These are phyloP conservation scores for Fusarium bulbicola DNA, from an alignment of 2,329 filamentous ascomycete species.

Conservation along the genomic window DNA sequence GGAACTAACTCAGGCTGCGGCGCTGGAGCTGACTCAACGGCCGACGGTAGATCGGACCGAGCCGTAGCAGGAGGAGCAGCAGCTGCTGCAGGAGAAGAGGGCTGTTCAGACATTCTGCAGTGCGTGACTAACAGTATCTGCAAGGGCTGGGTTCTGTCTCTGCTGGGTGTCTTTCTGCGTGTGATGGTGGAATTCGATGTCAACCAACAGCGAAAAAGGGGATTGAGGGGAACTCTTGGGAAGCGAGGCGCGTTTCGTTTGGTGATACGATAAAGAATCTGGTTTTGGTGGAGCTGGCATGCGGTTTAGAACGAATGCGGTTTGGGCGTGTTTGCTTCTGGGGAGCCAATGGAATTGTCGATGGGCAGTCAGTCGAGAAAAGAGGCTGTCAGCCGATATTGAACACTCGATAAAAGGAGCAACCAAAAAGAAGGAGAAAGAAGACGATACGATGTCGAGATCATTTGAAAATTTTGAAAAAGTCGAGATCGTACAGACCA, in stretches of 20 bases:
- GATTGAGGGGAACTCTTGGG: not conserved
- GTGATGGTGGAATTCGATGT: not conserved
- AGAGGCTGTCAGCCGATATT: no score
- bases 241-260: not conserved
- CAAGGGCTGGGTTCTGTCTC: not conserved
- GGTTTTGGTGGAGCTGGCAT: not conserved
- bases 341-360: not conserved
- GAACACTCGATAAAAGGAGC: rapidly evolving
- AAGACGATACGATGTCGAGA: no score
- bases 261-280: not conserved
- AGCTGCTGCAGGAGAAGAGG: not conserved
- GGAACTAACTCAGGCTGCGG: slow-evolving; percentile 29
- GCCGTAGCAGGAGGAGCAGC: not conserved
- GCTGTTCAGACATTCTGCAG: slow-evolving; percentile 11
- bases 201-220: not conserved
- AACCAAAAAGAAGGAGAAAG: no score
- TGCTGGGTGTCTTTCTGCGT: not conserved
- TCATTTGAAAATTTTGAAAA: rapidly evolving
- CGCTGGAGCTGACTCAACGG: slow-evolving; percentile 17
- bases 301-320: not conserved
- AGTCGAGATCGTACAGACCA: no score
- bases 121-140: not conserved
- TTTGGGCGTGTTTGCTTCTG: not conserved
- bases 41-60: slow-evolving; percentile 21
- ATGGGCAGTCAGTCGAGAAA: no score